A percentile compares a stretch with the other conserved stretches of the same genome.
Conservation (phyloP, 805 yeast genomes). For the Metschnikowia similis region DNA sequence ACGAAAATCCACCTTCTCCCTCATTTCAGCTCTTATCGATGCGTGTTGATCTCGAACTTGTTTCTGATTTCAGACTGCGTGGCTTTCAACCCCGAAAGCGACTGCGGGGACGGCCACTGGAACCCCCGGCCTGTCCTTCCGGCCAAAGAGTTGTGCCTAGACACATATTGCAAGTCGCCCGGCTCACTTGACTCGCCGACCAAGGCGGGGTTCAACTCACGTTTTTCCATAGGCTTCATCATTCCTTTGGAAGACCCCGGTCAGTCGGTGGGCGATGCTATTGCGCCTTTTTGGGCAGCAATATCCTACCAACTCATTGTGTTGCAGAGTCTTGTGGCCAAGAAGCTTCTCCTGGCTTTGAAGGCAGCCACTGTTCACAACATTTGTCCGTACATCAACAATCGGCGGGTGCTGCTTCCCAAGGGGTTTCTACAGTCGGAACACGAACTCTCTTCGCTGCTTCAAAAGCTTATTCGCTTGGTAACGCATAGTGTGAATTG, state of each 20-base stretch:
- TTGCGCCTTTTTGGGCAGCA: conserved; percentile 49
- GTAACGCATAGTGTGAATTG: conserved; percentile 39
- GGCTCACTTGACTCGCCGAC: conserved; percentile 2
- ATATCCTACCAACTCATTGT: conserved; percentile 36
- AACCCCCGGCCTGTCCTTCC: conserved; percentile 40
- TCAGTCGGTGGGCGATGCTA: conserved; percentile 33
- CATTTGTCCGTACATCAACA: conserved; percentile 23
- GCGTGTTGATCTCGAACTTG: conserved; percentile 44
- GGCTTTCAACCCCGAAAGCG: conserved; percentile 4
- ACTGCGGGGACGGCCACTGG: conserved; percentile 28
- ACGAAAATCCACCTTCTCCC: conserved; percentile 50
- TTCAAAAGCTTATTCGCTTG: conserved; percentile 34
- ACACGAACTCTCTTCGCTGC: conserved; percentile 35
- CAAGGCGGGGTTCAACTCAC: conserved; percentile 20
- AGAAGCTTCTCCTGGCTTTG: conserved; percentile 31
- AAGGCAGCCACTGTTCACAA: conserved; percentile 14
- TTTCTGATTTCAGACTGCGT: conserved; percentile 35
- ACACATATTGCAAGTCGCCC: conserved; percentile 1
- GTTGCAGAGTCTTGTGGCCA: conserved; percentile 36
- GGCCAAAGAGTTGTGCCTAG: conserved; percentile 18
- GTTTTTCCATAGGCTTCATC: conserved; percentile 47
- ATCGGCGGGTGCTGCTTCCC: conserved; percentile 37
- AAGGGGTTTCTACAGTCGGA: conserved; percentile 39
- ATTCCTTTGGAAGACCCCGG: conserved; percentile 39
- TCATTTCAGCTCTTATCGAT: conserved; percentile 26